These are phyloP conservation scores for Areca catechu DNA, from an alignment of 176 grass and related monocot genomes.

Conservation along the genomic window DNA sequence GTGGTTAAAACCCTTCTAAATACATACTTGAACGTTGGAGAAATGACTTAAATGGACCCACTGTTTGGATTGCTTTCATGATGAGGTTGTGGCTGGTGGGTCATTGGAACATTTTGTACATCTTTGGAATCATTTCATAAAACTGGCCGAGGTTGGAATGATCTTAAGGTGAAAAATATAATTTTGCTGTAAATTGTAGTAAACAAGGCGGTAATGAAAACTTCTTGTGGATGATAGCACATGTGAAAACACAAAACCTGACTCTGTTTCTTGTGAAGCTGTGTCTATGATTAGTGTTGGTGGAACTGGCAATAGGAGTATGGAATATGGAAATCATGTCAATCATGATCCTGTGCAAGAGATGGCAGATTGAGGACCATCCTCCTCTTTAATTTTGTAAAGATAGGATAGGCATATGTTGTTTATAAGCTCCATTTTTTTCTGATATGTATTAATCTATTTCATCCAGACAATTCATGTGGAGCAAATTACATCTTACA, in stretches of 20 bases:
- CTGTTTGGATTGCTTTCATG: neutral
- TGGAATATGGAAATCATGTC: neutral
- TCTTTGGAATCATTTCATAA: neutral
- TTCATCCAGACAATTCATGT: too few relatives aligned
- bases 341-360: neutral
- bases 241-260: too few relatives aligned
- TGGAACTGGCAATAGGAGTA: neutral
- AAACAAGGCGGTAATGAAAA: neutral
- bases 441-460: too few relatives aligned
- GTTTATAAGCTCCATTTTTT: too few relatives aligned
- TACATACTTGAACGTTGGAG: conserved; percentile 16
- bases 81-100: neutral
- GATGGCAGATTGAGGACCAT: neutral
- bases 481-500: neutral
- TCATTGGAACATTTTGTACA: neutral
- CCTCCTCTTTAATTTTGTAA: neutral
- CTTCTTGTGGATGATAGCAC: neutral
- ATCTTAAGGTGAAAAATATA: neutral
- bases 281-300: too few relatives aligned
- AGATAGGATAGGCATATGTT: too few relatives aligned
- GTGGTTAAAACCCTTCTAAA: conserved; percentile 5
- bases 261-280: too few relatives aligned
- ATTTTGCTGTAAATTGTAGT: neutral
- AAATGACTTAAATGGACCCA: conserved; percentile 1
- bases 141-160: neutral